These are phyloP conservation scores for Neobulgaria alba DNA, from an alignment of 2,329 filamentous ascomycete species.

Conservation along the genomic window DNA sequence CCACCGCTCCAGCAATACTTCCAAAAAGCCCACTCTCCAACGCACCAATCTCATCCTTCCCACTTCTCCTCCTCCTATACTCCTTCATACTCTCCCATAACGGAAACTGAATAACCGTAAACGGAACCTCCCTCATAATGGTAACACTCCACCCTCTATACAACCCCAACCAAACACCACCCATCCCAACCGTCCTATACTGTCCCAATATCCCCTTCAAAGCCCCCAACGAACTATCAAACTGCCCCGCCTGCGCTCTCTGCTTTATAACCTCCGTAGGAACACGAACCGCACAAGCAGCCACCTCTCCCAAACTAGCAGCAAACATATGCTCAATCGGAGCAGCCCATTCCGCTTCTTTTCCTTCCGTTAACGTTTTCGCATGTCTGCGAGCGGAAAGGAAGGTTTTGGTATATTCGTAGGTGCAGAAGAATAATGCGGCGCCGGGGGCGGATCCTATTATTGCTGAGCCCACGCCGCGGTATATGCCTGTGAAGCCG, in stretches of 20 bases:
- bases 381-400: conserved; percentile 31
- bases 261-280: conserved; percentile 98
- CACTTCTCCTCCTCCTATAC: conserved; percentile 44
- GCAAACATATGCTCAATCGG: conserved; percentile 68
- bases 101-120: conserved; percentile 95
- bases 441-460: conserved; percentile 90
- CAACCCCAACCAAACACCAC: conserved; percentile 67
- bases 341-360: conserved; percentile 24
- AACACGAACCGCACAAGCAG: conserved; percentile 84
- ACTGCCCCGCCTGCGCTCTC: conserved; percentile 80
- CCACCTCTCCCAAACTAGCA: conserved; percentile 78
- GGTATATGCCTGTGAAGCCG: conserved; percentile 87
- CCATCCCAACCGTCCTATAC: conserved; percentile 35
- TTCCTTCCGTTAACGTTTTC: conserved; percentile 17
- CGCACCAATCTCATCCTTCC: conserved; percentile 49
- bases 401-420: conserved; percentile 64
- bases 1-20: conserved; percentile 72
- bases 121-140: conserved; percentile 90
- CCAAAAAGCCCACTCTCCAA: conserved; percentile 79
- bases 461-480: conserved; percentile 79
- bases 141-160: conserved; percentile 92
- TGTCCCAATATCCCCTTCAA: conserved; percentile 60
- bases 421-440: conserved; percentile 94
- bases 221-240: conserved; percentile 60
- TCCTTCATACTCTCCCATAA: conserved; percentile 91